Conservation (phyloP, 2,329 filamentous ascomycete species). For the Fusarium chaquense region DNA sequence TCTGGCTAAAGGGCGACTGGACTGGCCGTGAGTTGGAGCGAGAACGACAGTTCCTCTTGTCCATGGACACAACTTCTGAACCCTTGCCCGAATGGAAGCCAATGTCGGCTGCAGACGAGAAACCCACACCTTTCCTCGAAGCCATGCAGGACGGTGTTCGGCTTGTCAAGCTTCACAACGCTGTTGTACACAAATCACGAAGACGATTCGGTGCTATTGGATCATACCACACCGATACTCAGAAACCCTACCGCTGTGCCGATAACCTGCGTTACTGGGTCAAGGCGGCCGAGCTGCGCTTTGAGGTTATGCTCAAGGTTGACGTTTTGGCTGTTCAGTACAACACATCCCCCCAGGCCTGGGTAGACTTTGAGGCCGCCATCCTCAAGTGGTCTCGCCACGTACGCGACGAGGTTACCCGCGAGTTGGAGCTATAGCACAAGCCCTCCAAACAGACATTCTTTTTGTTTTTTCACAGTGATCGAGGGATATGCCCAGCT, state of each 20-base stretch:
- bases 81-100: constrained; percentile 77
- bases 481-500: constrained; percentile 16
- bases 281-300: constrained; percentile 94
- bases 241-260: constrained; percentile 91
- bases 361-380: constrained; percentile 85
- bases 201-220: constrained; percentile 91
- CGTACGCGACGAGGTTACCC: constrained; percentile 84
- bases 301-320: constrained; percentile 85
- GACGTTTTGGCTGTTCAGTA: constrained; percentile 91
- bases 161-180: constrained; percentile 90
- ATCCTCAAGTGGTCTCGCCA: constrained; percentile 85
- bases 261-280: constrained; percentile 97
- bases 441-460: constrained; percentile 1
- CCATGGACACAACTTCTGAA: constrained; percentile 72
- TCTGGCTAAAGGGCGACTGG: constrained; percentile 86
- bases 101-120: constrained; percentile 52
- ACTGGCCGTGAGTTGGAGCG: constrained; percentile 77
- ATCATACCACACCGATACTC: constrained; percentile 89
- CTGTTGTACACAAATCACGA: constrained; percentile 84
- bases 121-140: constrained; percentile 79
- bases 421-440: constrained; percentile 66
- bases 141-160: constrained; percentile 82
- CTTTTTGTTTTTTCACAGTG: not conserved
- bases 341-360: constrained; percentile 74
- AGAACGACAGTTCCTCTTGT: constrained; percentile 83